Percentiles rank a stretch among this genome's conserved stretches.
phyloP scores from a whole-genome alignment of 129 eudicot species.

The Sambucus nigra region DNA sequence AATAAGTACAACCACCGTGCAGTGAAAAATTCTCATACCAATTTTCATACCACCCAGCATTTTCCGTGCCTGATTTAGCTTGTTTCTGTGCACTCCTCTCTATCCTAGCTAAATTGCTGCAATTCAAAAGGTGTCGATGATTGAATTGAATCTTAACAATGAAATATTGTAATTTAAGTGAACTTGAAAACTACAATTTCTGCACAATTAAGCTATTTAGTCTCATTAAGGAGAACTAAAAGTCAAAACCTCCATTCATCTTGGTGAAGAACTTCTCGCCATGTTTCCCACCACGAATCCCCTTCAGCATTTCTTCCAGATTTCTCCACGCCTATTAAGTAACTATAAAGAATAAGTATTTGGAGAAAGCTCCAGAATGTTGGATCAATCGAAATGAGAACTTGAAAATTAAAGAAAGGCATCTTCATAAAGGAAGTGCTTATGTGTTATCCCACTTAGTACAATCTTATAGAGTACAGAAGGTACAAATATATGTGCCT shows the following conservation, averaged over 20 bases:
- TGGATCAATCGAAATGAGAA: not conserved
- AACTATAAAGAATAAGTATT: not conserved
- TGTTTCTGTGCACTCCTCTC: conserved; percentile 97
- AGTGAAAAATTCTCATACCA: conserved; percentile 34
- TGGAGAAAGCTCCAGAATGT: not conserved
- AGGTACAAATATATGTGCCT: no score
- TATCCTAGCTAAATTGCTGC: conserved; percentile 86
- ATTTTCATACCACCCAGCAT: conserved; percentile 94
- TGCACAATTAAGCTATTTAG: not conserved
- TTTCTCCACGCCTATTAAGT: conserved; percentile 56
- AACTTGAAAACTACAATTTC: not conserved
- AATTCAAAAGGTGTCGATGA: conserved; percentile 3
- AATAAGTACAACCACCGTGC: not conserved
- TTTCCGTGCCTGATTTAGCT: conserved; percentile 88
- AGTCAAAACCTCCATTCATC: conserved; percentile 84
- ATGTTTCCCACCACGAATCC: conserved; percentile 99
- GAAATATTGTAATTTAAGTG: not conserved
- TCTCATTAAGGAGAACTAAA: not conserved
- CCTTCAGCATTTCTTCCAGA: conserved; percentile 83
- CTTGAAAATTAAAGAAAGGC: not conserved
- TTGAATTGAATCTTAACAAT: not conserved
- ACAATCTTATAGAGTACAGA: no score
- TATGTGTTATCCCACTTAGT: no score
- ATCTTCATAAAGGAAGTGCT: not conserved
- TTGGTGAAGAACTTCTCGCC: conserved; percentile 97